These are phyloP conservation scores for Cladophialophora immunda DNA, from an alignment of 2,329 filamentous ascomycete genomes.

Conservation along the genomic window DNA sequence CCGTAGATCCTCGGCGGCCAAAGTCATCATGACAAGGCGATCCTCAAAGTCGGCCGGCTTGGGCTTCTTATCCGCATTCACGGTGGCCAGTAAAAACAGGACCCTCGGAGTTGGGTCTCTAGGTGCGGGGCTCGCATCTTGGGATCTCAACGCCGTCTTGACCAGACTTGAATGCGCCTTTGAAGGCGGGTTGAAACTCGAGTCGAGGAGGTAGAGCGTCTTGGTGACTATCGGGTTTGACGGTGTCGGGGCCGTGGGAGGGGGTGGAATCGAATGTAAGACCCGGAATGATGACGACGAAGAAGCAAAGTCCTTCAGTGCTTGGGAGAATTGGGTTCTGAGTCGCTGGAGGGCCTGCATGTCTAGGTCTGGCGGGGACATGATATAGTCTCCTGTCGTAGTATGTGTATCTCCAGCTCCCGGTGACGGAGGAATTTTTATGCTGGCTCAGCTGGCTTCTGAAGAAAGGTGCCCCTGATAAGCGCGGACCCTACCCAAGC, in stretches of 20 bases:
- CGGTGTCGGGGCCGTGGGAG: slow-evolving; percentile 19
- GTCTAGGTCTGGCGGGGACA: slow-evolving; percentile 23
- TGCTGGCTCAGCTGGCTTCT: no score
- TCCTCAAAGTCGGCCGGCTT: slow-evolving; percentile 59
- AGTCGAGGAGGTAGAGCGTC: slow-evolving; percentile 69
- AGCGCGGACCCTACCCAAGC: no score
- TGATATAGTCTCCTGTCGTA: slow-evolving; percentile 2
- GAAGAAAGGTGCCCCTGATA: no score
- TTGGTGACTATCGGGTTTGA: slow-evolving; percentile 19
- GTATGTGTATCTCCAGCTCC: no score
- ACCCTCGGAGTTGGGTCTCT: slow-evolving; percentile 52
- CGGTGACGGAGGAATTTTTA: background rate
- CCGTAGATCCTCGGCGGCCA: slow-evolving; percentile 55
- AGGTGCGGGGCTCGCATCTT: background rate
- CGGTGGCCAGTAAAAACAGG: slow-evolving; percentile 68
- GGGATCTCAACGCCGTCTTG: slow-evolving; percentile 57
- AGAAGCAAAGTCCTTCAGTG: slow-evolving; percentile 32
- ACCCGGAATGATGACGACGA: slow-evolving; percentile 32
- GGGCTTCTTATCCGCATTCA: slow-evolving; percentile 70
- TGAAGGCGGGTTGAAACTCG: slow-evolving; percentile 72
- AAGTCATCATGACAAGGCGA: slow-evolving; percentile 58
- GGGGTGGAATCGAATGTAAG: slow-evolving; percentile 27
- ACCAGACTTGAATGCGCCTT: slow-evolving; percentile 66
- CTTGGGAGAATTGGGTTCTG: slow-evolving; percentile 30
- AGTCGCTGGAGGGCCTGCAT: slow-evolving; percentile 30